Evolutionary conservation across 2,329 filamentous ascomycete species (phyloP).

Genomic region (Nemania bipapillata): DNA sequence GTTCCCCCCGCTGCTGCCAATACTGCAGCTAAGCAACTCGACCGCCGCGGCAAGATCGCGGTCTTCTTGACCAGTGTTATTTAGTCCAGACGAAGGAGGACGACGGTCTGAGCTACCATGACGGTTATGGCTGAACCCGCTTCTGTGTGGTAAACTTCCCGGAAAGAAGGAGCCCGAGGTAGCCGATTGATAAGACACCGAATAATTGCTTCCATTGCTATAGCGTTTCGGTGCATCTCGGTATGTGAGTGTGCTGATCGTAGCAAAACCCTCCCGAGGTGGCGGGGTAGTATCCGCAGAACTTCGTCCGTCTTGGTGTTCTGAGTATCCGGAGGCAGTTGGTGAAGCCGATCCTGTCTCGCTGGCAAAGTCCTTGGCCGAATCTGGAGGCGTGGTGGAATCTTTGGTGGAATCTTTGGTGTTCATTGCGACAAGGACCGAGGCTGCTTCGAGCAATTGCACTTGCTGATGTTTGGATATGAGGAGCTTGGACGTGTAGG

Average conservation of each 20-base stretch:
- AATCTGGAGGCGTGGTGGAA: conserved; percentile 70
- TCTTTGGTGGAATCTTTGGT: conserved; percentile 61
- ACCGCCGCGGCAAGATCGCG: conserved; percentile 89
- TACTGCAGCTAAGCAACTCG: conserved; percentile 89
- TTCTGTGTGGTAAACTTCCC: conserved; percentile 63
- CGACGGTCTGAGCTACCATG: conserved; percentile 80
- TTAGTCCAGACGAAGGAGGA: conserved; percentile 81
- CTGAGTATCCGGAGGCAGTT: conserved; percentile 81
- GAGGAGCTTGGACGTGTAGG: conserved; percentile 93
- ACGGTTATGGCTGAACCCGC: conserved; percentile 69
- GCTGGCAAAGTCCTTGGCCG: conserved; percentile 75
- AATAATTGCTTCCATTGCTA: conserved; percentile 68
- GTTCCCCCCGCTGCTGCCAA: conserved; percentile 77
- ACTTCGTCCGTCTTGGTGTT: conserved; percentile 79
- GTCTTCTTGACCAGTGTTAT: conserved; percentile 81
- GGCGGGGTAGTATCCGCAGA: conserved; percentile 94
- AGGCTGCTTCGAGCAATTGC: conserved; percentile 93
- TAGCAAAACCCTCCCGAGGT: conserved; percentile 74
- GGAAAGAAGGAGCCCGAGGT: conserved; percentile 65
- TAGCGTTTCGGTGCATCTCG: conserved; percentile 66
- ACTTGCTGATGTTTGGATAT: conserved; percentile 99
- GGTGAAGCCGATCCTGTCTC: conserved; percentile 86
- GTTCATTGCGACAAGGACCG: conserved; percentile 94
- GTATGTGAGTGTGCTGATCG: conserved; percentile 61
- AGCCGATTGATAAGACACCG: conserved; percentile 83